Percentiles rank a stretch among this genome's conserved stretches.
Evolutionary conservation across 2,329 filamentous ascomycete species (phyloP).

Genomic region (Mariannaea elegans): DNA sequence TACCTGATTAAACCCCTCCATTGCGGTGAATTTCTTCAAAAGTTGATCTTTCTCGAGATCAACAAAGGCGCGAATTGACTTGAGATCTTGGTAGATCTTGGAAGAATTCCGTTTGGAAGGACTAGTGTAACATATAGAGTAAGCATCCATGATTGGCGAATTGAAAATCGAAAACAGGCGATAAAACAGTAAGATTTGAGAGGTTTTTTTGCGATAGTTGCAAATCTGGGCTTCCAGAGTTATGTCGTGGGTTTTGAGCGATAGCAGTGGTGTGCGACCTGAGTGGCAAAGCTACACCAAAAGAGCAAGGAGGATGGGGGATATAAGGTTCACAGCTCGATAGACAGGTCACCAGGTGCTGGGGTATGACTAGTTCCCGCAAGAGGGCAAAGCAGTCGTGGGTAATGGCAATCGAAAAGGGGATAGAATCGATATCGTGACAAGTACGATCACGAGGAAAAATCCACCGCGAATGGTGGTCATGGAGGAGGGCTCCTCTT

Average conservation of each 20-base stretch:
- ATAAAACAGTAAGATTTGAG: slow-evolving; percentile 8
- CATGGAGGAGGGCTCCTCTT: not conserved
- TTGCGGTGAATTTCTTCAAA: slow-evolving; percentile 40
- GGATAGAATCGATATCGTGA: slow-evolving; percentile 17
- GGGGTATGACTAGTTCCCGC: slow-evolving; percentile 27
- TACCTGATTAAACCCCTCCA: slow-evolving; percentile 51
- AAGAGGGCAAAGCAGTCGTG: slow-evolving; percentile 11
- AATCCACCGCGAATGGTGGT: not conserved
- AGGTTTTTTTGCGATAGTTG: slow-evolving; percentile 6
- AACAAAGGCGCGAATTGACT: slow-evolving; percentile 49
- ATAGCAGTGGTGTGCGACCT: slow-evolving; percentile 15
- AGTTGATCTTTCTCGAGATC: slow-evolving; percentile 45
- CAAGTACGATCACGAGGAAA: slow-evolving; percentile 17
- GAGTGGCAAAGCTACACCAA: slow-evolving; percentile 11
- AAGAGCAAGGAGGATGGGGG: slow-evolving; percentile 18
- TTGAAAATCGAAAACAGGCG: slow-evolving; percentile 1
- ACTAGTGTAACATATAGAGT: slow-evolving; percentile 59
- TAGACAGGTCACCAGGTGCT: slow-evolving; percentile 32
- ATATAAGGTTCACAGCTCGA: slow-evolving; percentile 35
- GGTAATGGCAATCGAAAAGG: slow-evolving; percentile 21
- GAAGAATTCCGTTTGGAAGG: slow-evolving; percentile 53
- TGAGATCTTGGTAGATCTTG: slow-evolving; percentile 60
- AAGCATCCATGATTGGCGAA: slow-evolving; percentile 57
- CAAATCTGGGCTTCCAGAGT: slow-evolving; percentile 34
- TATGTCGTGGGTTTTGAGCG: not conserved